These are phyloP conservation scores for Nicotiana knightiana DNA, from an alignment of 257 asterid genomes.

Conservation along the genomic window DNA sequence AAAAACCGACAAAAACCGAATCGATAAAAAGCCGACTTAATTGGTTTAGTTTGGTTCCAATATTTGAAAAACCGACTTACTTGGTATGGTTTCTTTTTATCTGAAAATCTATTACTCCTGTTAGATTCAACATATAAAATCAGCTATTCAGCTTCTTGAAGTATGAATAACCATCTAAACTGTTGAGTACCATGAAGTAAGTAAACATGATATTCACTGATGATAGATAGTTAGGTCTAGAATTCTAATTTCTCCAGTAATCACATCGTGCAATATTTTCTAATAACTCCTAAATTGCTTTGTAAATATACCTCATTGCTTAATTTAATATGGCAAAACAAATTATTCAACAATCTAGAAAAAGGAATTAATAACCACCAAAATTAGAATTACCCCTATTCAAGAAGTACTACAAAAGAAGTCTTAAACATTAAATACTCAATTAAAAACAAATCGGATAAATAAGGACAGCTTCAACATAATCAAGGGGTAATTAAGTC, in stretches of 20 bases:
- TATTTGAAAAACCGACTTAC: too few relatives aligned
- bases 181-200: too few relatives aligned
- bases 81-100: background rate
- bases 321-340: background rate
- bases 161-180: background rate
- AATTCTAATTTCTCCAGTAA: too few relatives aligned
- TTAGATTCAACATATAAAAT: background rate
- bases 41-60: too few relatives aligned
- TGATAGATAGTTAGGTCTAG: too few relatives aligned
- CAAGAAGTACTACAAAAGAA: background rate
- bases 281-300: too few relatives aligned
- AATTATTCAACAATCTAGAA: background rate
- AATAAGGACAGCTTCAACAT: background rate
- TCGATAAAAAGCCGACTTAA: too few relatives aligned
- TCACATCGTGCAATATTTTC: too few relatives aligned
- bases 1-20: too few relatives aligned
- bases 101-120: background rate
- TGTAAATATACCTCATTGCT: background rate
- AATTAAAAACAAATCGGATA: background rate
- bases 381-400: background rate
- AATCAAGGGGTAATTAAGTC: background rate
- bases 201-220: too few relatives aligned
- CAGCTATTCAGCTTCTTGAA: background rate
- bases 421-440: background rate
- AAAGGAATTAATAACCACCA: background rate